Base-by-base conservation (phyloP, 1,139 yeast species). In the Geotrichum restrictum region DNA sequence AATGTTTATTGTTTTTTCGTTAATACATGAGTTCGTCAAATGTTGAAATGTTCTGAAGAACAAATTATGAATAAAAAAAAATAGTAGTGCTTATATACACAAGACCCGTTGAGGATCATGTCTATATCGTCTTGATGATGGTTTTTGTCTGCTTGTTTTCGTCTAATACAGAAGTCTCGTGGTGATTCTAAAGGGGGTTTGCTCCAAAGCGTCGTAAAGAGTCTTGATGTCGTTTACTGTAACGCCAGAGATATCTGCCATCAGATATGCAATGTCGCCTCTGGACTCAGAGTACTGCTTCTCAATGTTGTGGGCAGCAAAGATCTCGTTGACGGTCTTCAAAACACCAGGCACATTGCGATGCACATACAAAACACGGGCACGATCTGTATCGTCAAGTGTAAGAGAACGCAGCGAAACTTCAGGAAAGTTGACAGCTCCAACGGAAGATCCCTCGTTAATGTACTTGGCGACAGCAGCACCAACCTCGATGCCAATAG, bases 391-490 rank as follows among this genome's bases (percentile, higher is more conserved):
- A 66, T 85, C 84, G 73, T 88, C 96, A 66, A 89, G 97, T 68
- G 88, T 88, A 62, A 91, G 78, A 32, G 93, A 85, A 76, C 98
- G 87, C 66, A 93, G 78, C 22, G 93, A 76, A 61, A 93, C 98
- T 75, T 94, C 98, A 65, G 99, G 99, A 95, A 94, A 91, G 78
- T 93, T 93, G 57, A 93, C 98, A 6, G 98, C 93, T 65, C 97
- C 98, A 54, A 80, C 80, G n/a, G 98, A 86, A 63, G 83, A 78
- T 75, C 98, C 98, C 76, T 93, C 98, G 72, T 91, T 93, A 69
- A 93, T 85, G 76, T 89, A 94, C 70, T 88, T 88, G 61, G 91
- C 78, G 66, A 93, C 78, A 31, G 96, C 82, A 48, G 86, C 77
- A 55, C 85, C 91, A 56, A 93, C 99, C 75, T 93, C 99, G 57